Base-by-base conservation (phyloP, 2,329 filamentous ascomycete genomes). In the Cytospora schulzeri region DNA sequence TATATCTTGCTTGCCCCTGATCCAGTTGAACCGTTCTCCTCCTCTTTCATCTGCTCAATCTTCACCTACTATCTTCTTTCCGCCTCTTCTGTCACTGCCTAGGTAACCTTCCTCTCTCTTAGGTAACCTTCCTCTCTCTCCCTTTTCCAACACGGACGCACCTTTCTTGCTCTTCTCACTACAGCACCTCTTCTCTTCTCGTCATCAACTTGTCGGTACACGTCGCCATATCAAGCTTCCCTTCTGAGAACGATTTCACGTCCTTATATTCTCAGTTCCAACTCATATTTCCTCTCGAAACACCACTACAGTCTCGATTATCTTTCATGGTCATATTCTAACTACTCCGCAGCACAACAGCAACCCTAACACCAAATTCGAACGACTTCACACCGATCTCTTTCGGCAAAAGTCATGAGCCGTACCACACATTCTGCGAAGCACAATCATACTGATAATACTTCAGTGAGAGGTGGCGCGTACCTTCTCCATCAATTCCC, bases 371-470 rank as follows among this genome's bases (percentile, higher is more conserved):
- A 24, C 15, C 38, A 41, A 41, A 41, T 17, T 41, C 38, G 38
- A 41, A 41, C 38, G 17, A 41, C 22, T 22, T 1, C n/a, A 24
- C 45, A 48, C 4, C 45, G 12, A 41, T 22, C 55, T 29, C 35
- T 41, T n/a, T 58, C 56, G 56, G 31, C 56, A 31, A 45, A 58
- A 50, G 38, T 24, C 56, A 28, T 28, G 48, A 24, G 38, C 56
- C 56, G 56, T 51, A 58, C 56, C 56, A 48, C 56, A 58, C 41
- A 58, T 35, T 29, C 56, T 50, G 41, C 55, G 19, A 14, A 41
- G 55, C 55, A 41, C 35, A 57, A 24, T 57, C 55, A 57, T 17
- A 48, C 35, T 57, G 55, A 41, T 45, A 57, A 38, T 41, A 15
- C 55, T 35, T 17, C 33, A 41, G 35, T 41, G n/a, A 29, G n/a